Evolutionary conservation across 129 eudicot species (phyloP).

Genomic region (Mikania micrantha): DNA sequence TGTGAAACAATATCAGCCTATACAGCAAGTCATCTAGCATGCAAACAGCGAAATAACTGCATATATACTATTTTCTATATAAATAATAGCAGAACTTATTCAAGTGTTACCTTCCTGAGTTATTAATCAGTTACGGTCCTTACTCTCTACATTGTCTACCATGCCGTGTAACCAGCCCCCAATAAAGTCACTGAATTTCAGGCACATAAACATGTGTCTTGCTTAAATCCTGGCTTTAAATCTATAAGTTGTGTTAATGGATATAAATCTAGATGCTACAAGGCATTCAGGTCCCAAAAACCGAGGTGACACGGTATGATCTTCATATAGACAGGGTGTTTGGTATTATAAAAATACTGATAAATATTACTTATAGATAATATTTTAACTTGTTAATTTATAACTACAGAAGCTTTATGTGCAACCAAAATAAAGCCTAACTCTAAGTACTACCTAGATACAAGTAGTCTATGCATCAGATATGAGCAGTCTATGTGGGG

Average conservation of each 20-base stretch:
- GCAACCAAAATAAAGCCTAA: too few relatives aligned
- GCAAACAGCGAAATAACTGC: conserved; percentile 5
- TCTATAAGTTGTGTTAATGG: not conserved
- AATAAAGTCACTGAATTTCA: not conserved
- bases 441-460: too few relatives aligned
- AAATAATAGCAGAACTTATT: not conserved
- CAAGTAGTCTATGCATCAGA: too few relatives aligned
- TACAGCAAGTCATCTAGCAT: not conserved
- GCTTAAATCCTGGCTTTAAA: not conserved
- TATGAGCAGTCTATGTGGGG: too few relatives aligned
- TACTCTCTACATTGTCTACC: not conserved
- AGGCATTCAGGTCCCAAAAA: too few relatives aligned
- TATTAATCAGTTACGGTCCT: not conserved
- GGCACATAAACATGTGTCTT: not conserved
- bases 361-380: too few relatives aligned
- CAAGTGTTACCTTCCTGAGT: not conserved
- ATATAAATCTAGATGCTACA: not conserved
- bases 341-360: too few relatives aligned
- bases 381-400: too few relatives aligned
- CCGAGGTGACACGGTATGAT: too few relatives aligned
- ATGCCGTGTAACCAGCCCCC: not conserved
- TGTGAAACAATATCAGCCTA: conserved; percentile 1
- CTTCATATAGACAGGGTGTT: too few relatives aligned
- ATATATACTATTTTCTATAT: not conserved
- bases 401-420: too few relatives aligned